Base-by-base conservation (phyloP, 176 grass and related monocot genomes). In the Metroxylon sagu region DNA sequence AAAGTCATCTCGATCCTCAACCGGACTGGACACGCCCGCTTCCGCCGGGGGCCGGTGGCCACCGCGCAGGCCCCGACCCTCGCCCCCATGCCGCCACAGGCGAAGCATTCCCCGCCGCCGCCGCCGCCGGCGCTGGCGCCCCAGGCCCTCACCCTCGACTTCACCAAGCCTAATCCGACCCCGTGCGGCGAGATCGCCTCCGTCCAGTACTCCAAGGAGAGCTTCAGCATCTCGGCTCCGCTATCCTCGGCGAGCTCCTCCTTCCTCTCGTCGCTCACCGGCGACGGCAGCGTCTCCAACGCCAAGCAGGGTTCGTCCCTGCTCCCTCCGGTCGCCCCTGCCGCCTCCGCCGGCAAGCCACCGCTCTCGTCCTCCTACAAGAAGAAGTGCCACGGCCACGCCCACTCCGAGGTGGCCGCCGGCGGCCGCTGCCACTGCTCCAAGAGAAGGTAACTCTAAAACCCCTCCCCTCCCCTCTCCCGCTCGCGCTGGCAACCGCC, bases 261-360 rank as follows among this genome's bases (percentile, higher is more conserved):
- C 8, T 43, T 43, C 10, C 35, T 43, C 35, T 43, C 35, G 21
- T 59, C 57, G 25, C 17, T 59, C 26, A 59, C 57, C 16, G 57
- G 57, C 1, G 57, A 59, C 26, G 57, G 57, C 23, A 59, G 57
- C 57, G 26, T 59, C 57, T 59, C 57, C 25, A 59, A 59, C 57
- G 57, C 15, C 4, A 59, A 30, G 26, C 21, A 28, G 25, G 57
- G 26, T 3, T 28, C 57, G 4, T 26, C 57, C 26, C 4, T 17
- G 3, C 57, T 59, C 57, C 57, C 16, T 26, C 57, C 27, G 3
- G 14, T 5, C 12, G 25, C 26, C 25, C 25, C 26, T 15, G 26
- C 26, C 26, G 25, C 27, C 15, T 59, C 57, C 57, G 26, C 57
- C 57, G 57, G 26, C 57, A 59, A 59, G 57, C 57, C 57, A 25